Evolutionary conservation across 1,284 basidiomycete genomes (phyloP).

Genomic region (Lentinula novae-zelandiae): DNA sequence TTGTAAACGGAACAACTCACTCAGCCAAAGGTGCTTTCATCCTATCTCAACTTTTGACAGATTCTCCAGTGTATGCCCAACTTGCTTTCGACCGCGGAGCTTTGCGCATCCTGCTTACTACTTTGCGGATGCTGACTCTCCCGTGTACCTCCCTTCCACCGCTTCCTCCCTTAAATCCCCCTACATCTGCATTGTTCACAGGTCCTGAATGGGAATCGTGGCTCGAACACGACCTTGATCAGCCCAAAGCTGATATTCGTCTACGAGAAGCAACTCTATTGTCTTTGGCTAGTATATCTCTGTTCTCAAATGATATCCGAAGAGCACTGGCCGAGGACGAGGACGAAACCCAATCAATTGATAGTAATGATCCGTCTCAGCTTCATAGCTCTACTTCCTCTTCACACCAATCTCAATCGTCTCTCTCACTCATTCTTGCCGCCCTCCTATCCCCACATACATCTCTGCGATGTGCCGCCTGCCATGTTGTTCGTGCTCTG

Average conservation of each 20-base stretch:
- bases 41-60: conserved; percentile 65
- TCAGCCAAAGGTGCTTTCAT: conserved; percentile 66
- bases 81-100: conserved; percentile 52
- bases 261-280: conserved; percentile 73
- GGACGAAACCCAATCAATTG: conserved; percentile 29
- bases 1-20: conserved; percentile 36
- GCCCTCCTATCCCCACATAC: conserved; percentile 58
- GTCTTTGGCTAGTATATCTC: conserved; percentile 64
- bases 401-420: conserved; percentile 1
- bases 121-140: not conserved
- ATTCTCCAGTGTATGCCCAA: conserved; percentile 64
- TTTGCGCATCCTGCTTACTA: not conserved
- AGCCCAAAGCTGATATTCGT: conserved; percentile 53
- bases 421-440: conserved; percentile 53
- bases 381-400: not conserved
- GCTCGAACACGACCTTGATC: conserved; percentile 46
- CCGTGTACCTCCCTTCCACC: conserved; percentile 38
- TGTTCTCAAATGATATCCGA: conserved; percentile 70
- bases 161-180: conserved; percentile 18
- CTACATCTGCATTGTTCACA: not conserved
- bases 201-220: conserved; percentile 7
- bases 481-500: conserved; percentile 81
- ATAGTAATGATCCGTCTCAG: not conserved
- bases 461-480: conserved; percentile 80
- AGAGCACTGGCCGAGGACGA: conserved; percentile 56